Percentiles rank a stretch among this genome's conserved stretches.
phyloP scores from a whole-genome alignment of 768 basidiomycete species.

The Galerina marginata region DNA sequence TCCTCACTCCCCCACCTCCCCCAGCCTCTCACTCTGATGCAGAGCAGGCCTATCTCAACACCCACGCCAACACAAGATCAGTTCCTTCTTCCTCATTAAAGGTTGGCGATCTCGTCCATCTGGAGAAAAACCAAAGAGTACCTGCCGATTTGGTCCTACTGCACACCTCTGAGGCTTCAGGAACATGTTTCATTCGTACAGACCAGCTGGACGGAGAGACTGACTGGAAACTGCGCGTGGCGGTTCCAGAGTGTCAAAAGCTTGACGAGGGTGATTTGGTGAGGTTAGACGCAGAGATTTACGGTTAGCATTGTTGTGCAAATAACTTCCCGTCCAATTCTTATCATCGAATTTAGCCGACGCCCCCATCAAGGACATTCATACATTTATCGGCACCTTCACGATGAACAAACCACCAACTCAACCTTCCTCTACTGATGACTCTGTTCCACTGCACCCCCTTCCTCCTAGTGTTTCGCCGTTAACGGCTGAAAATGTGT shows the following conservation, averaged over 20 bases:
- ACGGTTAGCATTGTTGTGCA: constrained; percentile 57
- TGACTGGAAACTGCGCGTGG: constrained; percentile 96
- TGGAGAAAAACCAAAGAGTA: constrained; percentile 98
- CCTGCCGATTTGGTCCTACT: constrained; percentile 93
- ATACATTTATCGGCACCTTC: constrained; percentile 92
- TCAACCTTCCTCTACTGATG: constrained; percentile 24
- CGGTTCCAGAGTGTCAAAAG: constrained; percentile 84
- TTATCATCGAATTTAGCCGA: constrained; percentile 63
- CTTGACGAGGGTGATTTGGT: constrained; percentile 56
- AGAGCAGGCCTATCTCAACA: constrained; percentile 49
- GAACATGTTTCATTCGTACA: constrained; percentile 96
- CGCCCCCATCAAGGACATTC: constrained; percentile 95
- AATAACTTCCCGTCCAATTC: neutral
- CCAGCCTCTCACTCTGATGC: constrained; percentile 37
- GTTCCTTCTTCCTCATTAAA: constrained; percentile 87
- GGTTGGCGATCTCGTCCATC: constrained; percentile 87
- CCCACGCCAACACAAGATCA: constrained; percentile 65
- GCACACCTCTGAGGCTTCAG: constrained; percentile 85
- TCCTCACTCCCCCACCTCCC: constrained; percentile 63
- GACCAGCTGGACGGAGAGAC: constrained; percentile 99
- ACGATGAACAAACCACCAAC: constrained; percentile 64
- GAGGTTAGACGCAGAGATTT: constrained; percentile 87
- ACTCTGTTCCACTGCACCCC: constrained; percentile 44
- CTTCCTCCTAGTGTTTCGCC: constrained; percentile 71
- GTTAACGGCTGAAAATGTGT: constrained; percentile 91